Evolutionary conservation across 2,329 filamentous ascomycete species (phyloP).

Genomic region (Calonectria leucothoes): DNA sequence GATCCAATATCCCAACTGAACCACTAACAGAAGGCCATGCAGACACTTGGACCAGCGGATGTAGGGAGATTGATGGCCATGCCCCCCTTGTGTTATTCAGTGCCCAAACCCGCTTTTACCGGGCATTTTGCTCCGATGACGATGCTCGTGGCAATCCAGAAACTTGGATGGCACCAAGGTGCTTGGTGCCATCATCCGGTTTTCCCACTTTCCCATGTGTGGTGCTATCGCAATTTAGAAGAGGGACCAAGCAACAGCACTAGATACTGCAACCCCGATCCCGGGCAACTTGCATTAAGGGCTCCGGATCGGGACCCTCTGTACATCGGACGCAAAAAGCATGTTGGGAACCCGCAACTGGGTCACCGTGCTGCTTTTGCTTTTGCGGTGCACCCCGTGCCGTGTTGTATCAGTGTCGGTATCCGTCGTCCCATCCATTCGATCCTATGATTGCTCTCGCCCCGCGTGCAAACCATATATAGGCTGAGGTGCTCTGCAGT

Average conservation of each 20-base stretch:
- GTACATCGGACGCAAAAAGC: background rate
- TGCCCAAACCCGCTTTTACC: conserved; percentile 34
- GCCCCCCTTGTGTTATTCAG: background rate
- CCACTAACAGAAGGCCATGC: background rate
- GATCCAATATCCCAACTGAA: background rate
- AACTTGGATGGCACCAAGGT: background rate
- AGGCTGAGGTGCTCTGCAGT: conserved; percentile 7
- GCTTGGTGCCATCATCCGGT: background rate
- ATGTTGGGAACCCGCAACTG: background rate
- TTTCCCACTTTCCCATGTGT: conserved; percentile 12
- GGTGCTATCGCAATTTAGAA: conserved; percentile 3
- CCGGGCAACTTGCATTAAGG: background rate
- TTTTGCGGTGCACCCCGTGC: background rate
- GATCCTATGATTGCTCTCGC: background rate
- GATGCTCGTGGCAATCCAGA: background rate
- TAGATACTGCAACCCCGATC: background rate
- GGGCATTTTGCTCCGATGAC: conserved; percentile 33
- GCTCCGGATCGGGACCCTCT: background rate
- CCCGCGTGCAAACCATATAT: conserved; percentile 10
- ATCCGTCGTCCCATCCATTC: conserved; percentile 12
- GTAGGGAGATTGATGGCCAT: background rate
- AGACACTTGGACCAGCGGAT: background rate
- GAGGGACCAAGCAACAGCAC: background rate
- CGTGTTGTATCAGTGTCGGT: conserved; percentile 11
- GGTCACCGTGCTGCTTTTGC: background rate